Percentiles rank a stretch among this genome's conserved stretches.
phyloP scores from a whole-genome alignment of 2,329 filamentous ascomycete species.

The Penicillium palitans region DNA sequence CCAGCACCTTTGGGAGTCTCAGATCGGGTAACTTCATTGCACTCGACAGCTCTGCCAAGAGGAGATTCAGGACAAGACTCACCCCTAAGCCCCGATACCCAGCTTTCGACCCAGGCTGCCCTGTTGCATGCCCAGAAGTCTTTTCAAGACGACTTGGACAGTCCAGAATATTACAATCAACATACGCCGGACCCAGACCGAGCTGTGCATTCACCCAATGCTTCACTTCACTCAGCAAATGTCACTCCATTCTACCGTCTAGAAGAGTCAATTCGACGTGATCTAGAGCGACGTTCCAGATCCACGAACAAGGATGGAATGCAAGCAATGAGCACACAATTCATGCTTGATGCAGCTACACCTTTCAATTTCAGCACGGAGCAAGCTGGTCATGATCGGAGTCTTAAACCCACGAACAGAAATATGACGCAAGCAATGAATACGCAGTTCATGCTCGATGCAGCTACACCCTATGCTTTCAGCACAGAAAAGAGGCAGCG shows the following conservation, averaged over 20 bases:
- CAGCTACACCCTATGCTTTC: conserved; percentile 41
- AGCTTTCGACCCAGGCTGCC: conserved; percentile 45
- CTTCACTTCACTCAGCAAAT: conserved; percentile 23
- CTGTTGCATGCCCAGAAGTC: conserved; percentile 41
- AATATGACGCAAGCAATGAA: conserved; percentile 32
- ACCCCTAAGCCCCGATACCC: conserved; percentile 31
- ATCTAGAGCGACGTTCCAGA: conserved; percentile 2
- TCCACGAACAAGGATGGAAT: conserved; percentile 14
- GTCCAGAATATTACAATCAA: conserved; percentile 22
- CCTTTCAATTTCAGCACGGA: conserved; percentile 41
- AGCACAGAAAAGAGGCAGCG: conserved; percentile 32
- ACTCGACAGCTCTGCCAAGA: conserved; percentile 40
- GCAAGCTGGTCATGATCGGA: neutral
- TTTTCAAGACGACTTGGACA: conserved; percentile 42
- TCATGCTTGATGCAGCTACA: conserved; percentile 42
- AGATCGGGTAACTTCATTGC: conserved; percentile 39
- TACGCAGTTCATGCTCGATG: conserved; percentile 45
- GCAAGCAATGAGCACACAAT: conserved; percentile 43
- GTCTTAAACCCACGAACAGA: conserved; percentile 12
- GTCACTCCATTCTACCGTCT: conserved; percentile 35
- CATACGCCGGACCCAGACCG: conserved; percentile 15
- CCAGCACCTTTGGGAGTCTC: conserved; percentile 29
- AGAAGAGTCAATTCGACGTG: conserved; percentile 13
- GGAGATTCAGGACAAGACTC: conserved; percentile 20
- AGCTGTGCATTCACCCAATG: conserved; percentile 15